Percentiles rank a stretch among this genome's conserved stretches.
Evolutionary conservation across 306 rosid genomes (phyloP).

Genomic region (Cucumis melo): DNA sequence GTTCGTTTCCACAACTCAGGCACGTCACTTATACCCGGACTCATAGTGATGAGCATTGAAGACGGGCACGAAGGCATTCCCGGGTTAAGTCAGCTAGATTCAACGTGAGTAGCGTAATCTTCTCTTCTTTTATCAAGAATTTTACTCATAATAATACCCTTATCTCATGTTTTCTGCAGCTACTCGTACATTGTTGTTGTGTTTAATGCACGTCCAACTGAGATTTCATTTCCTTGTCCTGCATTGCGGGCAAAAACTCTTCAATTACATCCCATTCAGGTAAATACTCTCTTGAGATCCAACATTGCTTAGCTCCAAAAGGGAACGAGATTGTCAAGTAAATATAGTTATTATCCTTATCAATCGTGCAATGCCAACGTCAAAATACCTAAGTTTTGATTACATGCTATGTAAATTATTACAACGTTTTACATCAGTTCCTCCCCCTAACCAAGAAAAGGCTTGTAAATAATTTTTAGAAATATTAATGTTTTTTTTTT

Average conservation of each 20-base stretch:
- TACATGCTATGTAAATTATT: not conserved
- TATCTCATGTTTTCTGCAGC: constrained; percentile 31
- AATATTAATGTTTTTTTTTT: not conserved
- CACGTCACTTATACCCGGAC: constrained; percentile 42
- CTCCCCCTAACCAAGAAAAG: no score
- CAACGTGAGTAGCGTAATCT: constrained; percentile 41
- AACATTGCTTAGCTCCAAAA: not conserved
- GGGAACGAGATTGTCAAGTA: not conserved
- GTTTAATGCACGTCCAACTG: constrained; percentile 67
- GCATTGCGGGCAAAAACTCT: constrained; percentile 38
- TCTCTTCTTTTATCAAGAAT: constrained; percentile 3
- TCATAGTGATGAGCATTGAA: constrained; percentile 85
- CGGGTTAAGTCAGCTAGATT: constrained; percentile 79
- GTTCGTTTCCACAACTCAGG: constrained; percentile 75
- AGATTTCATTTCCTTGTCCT: constrained; percentile 44
- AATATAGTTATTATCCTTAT: not conserved
- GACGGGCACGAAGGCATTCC: constrained; percentile 66
- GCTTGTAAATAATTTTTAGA: not conserved
- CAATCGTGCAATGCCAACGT: not conserved
- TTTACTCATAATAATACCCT: not conserved
- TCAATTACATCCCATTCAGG: constrained; percentile 82
- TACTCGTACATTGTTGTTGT: constrained; percentile 58
- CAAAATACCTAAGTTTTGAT: not conserved
- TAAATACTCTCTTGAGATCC: constrained; percentile 11
- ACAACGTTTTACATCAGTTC: not conserved